Base-by-base conservation (phyloP, 495 filamentous ascomycete genomes). In the Penicillium macrosclerotiorum region DNA sequence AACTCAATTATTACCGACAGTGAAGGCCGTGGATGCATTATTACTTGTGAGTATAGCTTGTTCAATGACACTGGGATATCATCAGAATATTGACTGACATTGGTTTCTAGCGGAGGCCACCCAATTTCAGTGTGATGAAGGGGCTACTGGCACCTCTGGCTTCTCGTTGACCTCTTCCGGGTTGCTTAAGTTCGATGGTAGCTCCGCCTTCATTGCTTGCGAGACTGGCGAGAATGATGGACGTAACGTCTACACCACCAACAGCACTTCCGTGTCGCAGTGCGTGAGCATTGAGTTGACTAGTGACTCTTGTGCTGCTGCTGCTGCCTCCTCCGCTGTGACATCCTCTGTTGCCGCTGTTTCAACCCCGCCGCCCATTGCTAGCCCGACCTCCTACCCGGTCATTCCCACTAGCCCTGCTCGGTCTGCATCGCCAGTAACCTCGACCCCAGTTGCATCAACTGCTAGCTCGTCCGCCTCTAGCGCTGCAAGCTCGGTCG, bases 101-200 rank as follows among this genome's bases (percentile, higher is more conserved):
- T 51, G 29, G 33, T 19, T 52, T 7, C 18, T 42, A 79, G 74
- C 73, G 9, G 69, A 74, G 3, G 80, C 77, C 5, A 76, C 76
- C 11, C 80, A 87, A 48, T 78, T 79, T 36, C 83, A 87, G 59
- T 89, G 85, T 57, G 83, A 86, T 43, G 47, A 61, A 14, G 80
- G 78, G 43, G 71, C 68, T 14, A 48, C 36, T 4, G 67, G 72
- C 19, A 64, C 63, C 31, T 27, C 62, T 8, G 74, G 75, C 29
- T 82, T 80, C 62, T 63, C 66, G 8, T 62, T 82, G 36, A 65
- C 52, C 48, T 75, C 71, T 17, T 59, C 75, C 31, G 78, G 76
- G 8, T 50, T 65, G 30, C 49, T 81, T 27, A 65, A 65, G n/a
- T 76, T 57, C 36, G 54, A 71, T 18, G 73, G 71, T 16, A 68